Base-by-base conservation (phyloP, 1,284 basidiomycete species). In the Pseudozyma flocculosa region DNA sequence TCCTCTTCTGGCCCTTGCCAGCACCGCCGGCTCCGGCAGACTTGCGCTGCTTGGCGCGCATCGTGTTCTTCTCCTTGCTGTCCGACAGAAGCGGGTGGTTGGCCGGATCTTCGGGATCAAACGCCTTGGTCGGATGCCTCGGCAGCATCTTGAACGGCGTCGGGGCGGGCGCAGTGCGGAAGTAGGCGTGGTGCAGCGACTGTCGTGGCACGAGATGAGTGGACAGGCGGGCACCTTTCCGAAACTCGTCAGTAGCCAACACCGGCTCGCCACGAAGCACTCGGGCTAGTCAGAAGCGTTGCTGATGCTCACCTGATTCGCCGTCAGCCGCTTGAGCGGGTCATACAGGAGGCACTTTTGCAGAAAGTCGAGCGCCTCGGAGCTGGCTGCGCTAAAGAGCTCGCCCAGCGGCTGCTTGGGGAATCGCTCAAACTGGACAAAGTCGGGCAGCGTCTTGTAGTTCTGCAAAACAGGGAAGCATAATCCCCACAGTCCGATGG, bases 311-410 rank as follows among this genome's bases (percentile, higher is more conserved):
- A 53, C 51, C 24, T 73, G 68, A 15, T 52, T 48, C n/a, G 92
- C 90, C 40, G 84, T 83, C 47, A 92, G 86, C 2, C 95, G 86
- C 70, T 85, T 86, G 32, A 85, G 82, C 8, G 95, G 95, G 72
- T 98, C 92, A 73, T 89, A 96, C 8, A 84, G 82, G 17, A 99
- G 81, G 69, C 90, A 88, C 73, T 85, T 86, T 54, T 81, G 82
- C 34, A 96, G 83, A 13, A 98, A 83, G 66, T 92, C 92, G 36
- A 97, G 82, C 0, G 91, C 87, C 63, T 95, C 92, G 5, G 86
- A 83, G 40, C 86, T 90, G 0, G 93, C 90, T 1, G 93, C 93
- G 0, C 90, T 89, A 80, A 98, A 94, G 36, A 95, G 83, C 68
- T 88, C 86, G 32, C 88, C 86, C 30, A 95, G 82, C 14, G 88